These are phyloP conservation scores for Insectozyma bohioensis DNA, from an alignment of 1,139 yeast species.

Conservation along the genomic window DNA sequence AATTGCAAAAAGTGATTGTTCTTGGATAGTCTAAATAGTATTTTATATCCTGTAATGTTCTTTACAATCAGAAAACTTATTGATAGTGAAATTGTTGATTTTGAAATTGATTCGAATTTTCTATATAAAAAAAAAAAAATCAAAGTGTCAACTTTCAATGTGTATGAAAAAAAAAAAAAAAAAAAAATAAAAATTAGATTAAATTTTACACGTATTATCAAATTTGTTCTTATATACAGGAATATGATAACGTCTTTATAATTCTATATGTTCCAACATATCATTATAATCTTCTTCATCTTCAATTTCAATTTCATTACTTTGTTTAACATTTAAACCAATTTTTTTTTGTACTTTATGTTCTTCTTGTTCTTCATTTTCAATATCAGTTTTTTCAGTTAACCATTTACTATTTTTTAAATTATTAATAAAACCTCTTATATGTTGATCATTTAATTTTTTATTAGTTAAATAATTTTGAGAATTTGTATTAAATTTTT, in stretches of 20 bases:
- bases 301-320: constrained; percentile 1
- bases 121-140: too few relatives aligned
- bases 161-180: neutral
- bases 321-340: constrained; percentile 6
- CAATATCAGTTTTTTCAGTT: constrained; percentile 16
- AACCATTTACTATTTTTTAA: constrained; percentile 1
- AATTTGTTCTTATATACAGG: constrained; percentile 13
- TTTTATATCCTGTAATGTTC: too few relatives aligned
- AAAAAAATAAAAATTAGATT: neutral
- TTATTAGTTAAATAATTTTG: constrained; percentile 23
- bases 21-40: too few relatives aligned
- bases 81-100: too few relatives aligned
- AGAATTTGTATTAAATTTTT: constrained; percentile 27
- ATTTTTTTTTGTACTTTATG: constrained; percentile 8
- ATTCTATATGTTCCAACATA: constrained; percentile 14
- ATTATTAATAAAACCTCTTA: constrained; percentile 21
- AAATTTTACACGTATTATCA: constrained; percentile 1
- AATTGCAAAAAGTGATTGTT: too few relatives aligned
- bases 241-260: constrained; percentile 5
- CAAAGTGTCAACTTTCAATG: too few relatives aligned
- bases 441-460: constrained; percentile 20
- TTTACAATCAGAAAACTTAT: too few relatives aligned
- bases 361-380: too few relatives aligned
- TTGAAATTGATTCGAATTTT: too few relatives aligned
- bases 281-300: constrained; percentile 12